Evolutionary conservation across 768 basidiomycete genomes (phyloP).

Genomic region (Pulveroboletus sp.): DNA sequence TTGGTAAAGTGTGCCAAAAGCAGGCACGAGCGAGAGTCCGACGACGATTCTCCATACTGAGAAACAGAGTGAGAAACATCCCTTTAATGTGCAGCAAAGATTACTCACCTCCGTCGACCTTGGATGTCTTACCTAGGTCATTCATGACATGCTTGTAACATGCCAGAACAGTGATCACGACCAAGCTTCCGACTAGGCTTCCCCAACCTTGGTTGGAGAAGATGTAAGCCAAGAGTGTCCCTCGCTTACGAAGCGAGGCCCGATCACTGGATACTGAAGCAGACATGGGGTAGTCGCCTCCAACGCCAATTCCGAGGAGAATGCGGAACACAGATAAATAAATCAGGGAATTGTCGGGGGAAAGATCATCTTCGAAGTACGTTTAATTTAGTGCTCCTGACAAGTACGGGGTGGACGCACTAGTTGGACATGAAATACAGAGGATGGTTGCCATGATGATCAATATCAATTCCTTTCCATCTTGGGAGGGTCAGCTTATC

Average conservation of each 20-base stretch:
- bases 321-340: constrained; percentile 68
- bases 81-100: background rate
- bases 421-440: constrained; percentile 62
- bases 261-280: constrained; percentile 67
- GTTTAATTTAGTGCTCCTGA: background rate
- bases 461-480: constrained; percentile 77
- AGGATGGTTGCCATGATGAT: constrained; percentile 77
- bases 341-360: constrained; percentile 50
- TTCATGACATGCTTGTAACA: constrained; percentile 65
- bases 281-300: constrained; percentile 78
- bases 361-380: constrained; percentile 40
- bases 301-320: constrained; percentile 72
- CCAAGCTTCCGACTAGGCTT: constrained; percentile 56
- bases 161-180: constrained; percentile 59
- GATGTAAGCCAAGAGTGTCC: constrained; percentile 72
- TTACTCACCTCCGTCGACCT: constrained; percentile 63
- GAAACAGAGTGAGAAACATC: background rate
- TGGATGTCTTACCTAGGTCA: constrained; percentile 50
- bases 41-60: constrained; percentile 70
- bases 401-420: constrained; percentile 17
- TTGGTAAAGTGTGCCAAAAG: constrained; percentile 70
- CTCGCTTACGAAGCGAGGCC: constrained; percentile 59
- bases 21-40: constrained; percentile 73
- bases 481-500: constrained; percentile 30
- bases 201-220: constrained; percentile 82